A percentile compares a stretch with the other conserved stretches of the same genome.
phyloP scores from a whole-genome alignment of 2,329 filamentous ascomycete genomes.

The Metarhizium sp. region DNA sequence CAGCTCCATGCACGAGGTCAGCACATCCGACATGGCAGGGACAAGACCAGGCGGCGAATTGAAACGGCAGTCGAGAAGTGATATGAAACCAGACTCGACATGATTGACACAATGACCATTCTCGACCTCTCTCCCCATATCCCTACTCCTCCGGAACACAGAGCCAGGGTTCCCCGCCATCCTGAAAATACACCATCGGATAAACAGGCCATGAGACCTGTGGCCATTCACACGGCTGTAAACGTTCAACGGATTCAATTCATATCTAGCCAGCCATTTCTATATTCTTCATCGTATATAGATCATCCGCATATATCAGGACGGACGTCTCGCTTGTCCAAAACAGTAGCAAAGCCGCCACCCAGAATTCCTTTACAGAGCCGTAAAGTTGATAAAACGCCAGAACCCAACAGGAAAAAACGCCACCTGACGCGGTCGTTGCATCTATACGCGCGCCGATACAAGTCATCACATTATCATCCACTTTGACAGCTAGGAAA shows the following conservation, averaged over 20 bases:
- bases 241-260: neutral
- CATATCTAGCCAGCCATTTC: neutral
- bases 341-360: neutral
- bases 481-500: neutral
- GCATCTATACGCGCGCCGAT: neutral
- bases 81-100: too few species aligned
- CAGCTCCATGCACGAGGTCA: too few species aligned
- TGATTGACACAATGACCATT: too few species aligned
- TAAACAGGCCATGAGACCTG: neutral
- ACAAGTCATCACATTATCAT: constrained; percentile 2
- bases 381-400: neutral
- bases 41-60: too few species aligned
- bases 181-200: neutral
- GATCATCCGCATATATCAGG: neutral
- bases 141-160: too few species aligned
- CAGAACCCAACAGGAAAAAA: neutral
- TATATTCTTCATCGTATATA: neutral
- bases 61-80: too few species aligned
- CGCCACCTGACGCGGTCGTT: neutral
- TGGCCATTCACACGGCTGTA: neutral
- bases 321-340: neutral
- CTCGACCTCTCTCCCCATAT: too few species aligned
- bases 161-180: too few species aligned
- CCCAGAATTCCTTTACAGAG: neutral
- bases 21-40: too few species aligned